Evolutionary conservation across 306 rosid species (phyloP).

Genomic region (apple (Malus domestica)): ASM211411v1 NC_041792.1:22788907-22789406

Average conservation of each 20-base stretch:
- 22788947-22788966: background rate
- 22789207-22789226: conserved; percentile 57
- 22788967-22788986: background rate
- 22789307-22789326: conserved; percentile 73
- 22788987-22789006: background rate
- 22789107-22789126: conserved; percentile 42
- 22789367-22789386: conserved; percentile 22
- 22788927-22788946: background rate
- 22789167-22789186: conserved; percentile 21
- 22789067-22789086: background rate
- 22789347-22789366: conserved; percentile 32
- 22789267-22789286: conserved; percentile 67
- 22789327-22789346: conserved; percentile 56
- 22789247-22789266: conserved; percentile 71
- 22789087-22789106: conserved; percentile 34
- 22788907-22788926: background rate
- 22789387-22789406: conserved; percentile 17
- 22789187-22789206: conserved; percentile 29
- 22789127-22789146: conserved; percentile 41
- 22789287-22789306: conserved; percentile 68
- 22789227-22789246: conserved; percentile 58
- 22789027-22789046: background rate
- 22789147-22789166: conserved; percentile 29
- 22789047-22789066: background rate
- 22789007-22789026: background rate